Percentiles rank a stretch among this genome's conserved stretches.
These are phyloP conservation scores for Sporisorium scitamineum DNA, from an alignment of 1,284 basidiomycete genomes.

Conservation along the genomic window DNA sequence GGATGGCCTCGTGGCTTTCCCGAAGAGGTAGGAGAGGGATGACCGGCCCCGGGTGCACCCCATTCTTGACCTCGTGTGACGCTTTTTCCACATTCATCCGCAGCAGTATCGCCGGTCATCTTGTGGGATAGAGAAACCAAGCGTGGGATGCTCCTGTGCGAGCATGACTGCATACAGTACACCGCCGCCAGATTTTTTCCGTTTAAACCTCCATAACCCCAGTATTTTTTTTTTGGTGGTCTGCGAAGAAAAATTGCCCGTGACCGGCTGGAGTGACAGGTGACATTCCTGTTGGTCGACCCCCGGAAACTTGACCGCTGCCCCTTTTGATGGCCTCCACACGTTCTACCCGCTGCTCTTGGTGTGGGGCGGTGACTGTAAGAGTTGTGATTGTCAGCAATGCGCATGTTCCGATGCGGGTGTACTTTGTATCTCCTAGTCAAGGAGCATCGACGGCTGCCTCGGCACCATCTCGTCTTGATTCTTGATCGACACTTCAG, in stretches of 20 bases:
- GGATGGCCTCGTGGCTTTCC: constrained; percentile 6
- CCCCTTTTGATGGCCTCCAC: not conserved
- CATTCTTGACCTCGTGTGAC: not conserved
- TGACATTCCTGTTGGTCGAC: constrained; percentile 2
- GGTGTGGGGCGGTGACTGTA: not conserved
- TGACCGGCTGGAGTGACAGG: not conserved
- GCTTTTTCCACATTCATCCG: not conserved
- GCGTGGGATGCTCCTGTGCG: not conserved
- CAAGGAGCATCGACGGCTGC: not conserved
- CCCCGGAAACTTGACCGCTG: constrained; percentile 3
- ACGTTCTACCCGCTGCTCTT: not conserved
- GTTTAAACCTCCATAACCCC: constrained; percentile 3
- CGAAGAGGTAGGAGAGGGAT: not conserved
- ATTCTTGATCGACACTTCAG: not conserved
- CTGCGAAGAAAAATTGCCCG: not conserved
- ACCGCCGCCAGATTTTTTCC: no score
- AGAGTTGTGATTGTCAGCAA: not conserved
- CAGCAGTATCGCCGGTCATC: not conserved
- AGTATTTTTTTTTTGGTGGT: not conserved
- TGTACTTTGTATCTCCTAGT: not conserved
- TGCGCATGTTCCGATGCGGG: constrained; percentile 1
- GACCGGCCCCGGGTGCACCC: not conserved
- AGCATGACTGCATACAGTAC: not conserved
- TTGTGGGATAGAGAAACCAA: not conserved
- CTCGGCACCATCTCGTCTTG: not conserved